phyloP scores from a whole-genome alignment of 164 flowering plant genomes.

The Echeveria elegans region DNA sequence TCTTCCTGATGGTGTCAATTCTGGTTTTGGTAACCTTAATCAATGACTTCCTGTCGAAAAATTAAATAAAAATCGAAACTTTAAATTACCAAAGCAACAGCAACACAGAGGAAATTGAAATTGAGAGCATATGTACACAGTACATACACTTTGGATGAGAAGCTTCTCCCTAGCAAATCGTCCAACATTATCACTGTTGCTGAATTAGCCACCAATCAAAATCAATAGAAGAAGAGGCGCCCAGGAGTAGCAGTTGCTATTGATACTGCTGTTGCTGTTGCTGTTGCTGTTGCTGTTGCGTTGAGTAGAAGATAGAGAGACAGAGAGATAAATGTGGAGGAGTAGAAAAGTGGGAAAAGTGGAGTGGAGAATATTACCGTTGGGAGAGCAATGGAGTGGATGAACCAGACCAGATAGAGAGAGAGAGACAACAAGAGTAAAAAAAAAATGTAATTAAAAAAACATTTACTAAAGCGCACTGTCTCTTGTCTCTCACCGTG shows the following conservation, averaged over 20 bases:
- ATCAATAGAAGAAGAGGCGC: no score
- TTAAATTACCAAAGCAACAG: background rate
- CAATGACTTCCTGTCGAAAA: conserved; percentile 62
- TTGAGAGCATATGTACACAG: background rate
- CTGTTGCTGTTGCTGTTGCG: background rate
- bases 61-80: background rate
- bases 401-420: no score
- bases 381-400: conserved; percentile 3
- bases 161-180: conserved; percentile 67
- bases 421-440: no score
- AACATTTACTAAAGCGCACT: no score
- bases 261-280: background rate
- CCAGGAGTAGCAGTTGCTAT: no score
- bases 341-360: background rate
- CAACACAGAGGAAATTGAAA: background rate
- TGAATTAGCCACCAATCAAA: no score
- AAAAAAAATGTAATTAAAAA: no score
- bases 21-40: conserved; percentile 52
- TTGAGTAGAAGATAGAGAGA: background rate
- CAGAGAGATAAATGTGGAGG: no score
- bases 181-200: conserved; percentile 46
- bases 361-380: conserved; percentile 4
- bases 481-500: no score
- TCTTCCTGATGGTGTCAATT: conserved; percentile 61
- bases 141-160: conserved; percentile 60